Base-by-base conservation (phyloP, 148 eudicot genomes). In the Rhododendron vialii region DNA sequence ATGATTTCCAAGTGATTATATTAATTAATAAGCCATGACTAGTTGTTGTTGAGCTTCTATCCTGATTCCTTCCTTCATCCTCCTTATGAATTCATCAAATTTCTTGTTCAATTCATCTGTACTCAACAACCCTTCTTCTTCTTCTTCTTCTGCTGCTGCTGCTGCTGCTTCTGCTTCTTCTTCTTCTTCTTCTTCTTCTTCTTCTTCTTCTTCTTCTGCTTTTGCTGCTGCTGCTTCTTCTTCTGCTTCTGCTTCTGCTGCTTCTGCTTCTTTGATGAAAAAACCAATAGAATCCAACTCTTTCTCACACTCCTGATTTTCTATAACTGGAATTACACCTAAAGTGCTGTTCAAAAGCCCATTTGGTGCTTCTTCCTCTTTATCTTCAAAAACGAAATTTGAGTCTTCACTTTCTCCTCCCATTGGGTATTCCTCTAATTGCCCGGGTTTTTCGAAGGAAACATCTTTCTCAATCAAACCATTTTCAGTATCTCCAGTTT, bases 11-110 rank as follows among this genome's bases (percentile, higher is more conserved):
- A 11, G 80, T 43, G 53, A 77, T 77, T 75, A 36, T 75, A 36
- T 38, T 78, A 84, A 36, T 38, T 78, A 84, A 73, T 87, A 82
- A 67, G 89, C 91, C 79, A 86, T 82, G 41, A 90, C 82, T 51
- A 91, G 89, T 74, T 90, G 93, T 26, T 87, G 92, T 79, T 81
- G 88, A 89, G 93, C 94, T 89, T 92, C 93, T 75, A 88, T 86
- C 83, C 91, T 90, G 8, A 95, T 53, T 78, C 91, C 96, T 51
- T 95, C 93, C 87, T 93, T 94, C 93, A 88, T 93, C 88, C 87
- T 95, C 83, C 93, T 91, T 22, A 95, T 95, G 89, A 95, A 94
- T 11, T 94, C 98, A 63, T 95, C 98, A 83, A 93, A 92, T 88
- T 90, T 94, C 89, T 92, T 88, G 84, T 95, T 95, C 82, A 94